Conservation (phyloP, 768 basidiomycete genomes). For the Pulveroboletus ravenelii region DNA sequence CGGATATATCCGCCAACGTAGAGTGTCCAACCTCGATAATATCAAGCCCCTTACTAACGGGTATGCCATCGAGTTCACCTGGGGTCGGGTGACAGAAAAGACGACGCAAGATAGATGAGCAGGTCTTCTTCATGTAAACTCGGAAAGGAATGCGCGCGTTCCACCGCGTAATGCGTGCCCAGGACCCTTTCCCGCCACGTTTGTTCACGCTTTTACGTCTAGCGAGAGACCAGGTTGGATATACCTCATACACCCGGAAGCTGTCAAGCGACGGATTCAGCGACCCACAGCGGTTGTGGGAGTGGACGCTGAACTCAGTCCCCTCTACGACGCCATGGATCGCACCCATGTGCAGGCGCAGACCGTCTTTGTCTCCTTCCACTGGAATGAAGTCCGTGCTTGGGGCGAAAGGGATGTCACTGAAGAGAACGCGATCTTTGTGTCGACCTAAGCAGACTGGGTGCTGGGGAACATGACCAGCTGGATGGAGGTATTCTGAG, state of each 20-base stretch:
- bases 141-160: slow-evolving; percentile 54
- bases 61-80: slow-evolving; percentile 28
- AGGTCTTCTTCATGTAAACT: slow-evolving; percentile 46
- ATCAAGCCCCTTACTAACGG: slow-evolving; percentile 38
- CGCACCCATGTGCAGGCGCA: slow-evolving; percentile 54
- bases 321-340: slow-evolving; percentile 63
- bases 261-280: slow-evolving; percentile 49
- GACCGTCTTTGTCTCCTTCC: slow-evolving; percentile 34
- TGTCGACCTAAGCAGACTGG: slow-evolving; percentile 48
- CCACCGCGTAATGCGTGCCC: slow-evolving; percentile 53
- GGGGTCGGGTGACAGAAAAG: slow-evolving; percentile 36
- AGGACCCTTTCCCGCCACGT: slow-evolving; percentile 39
- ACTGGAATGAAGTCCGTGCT: slow-evolving; percentile 47
- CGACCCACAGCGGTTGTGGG: slow-evolving; percentile 57
- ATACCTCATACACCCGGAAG: slow-evolving; percentile 48
- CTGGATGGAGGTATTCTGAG: slow-evolving; percentile 38
- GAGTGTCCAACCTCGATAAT: slow-evolving; percentile 43
- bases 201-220: slow-evolving; percentile 34
- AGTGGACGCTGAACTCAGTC: slow-evolving; percentile 56
- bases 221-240: slow-evolving; percentile 56
- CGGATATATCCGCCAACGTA: slow-evolving; percentile 47
- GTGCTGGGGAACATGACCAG: slow-evolving; percentile 37
- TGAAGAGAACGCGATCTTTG: slow-evolving; percentile 48
- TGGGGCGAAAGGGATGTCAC: slow-evolving; percentile 50
- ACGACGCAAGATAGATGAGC: slow-evolving; percentile 44